Evolutionary conservation across 73 alveolate genomes (phyloP), one percentile per base, ranked within the genome.

Genomic region (Blepharisma stoltei): DNA sequence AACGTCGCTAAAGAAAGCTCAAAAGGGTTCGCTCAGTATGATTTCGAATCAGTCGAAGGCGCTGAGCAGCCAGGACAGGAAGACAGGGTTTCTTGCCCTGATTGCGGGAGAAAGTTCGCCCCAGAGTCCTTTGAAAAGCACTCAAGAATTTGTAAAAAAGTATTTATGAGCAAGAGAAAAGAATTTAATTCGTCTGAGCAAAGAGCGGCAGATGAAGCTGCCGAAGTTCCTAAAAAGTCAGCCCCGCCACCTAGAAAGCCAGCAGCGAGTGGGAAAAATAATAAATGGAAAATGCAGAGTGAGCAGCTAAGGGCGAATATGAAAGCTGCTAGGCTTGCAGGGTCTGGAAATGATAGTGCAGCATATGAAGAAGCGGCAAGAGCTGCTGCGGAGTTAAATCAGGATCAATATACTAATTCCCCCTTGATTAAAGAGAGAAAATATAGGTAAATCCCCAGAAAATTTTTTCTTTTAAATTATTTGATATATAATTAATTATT

Each of bases 41-140:
- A 60, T 25, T 60, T 60, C 23, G 73, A 60, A 60, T n/a, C 46
- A 20, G 73, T 60, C 23, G 73, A 60, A 18, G 73, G 73, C 5
- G 73, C 45, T 14, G 23, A 20, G 14, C 73, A n/a, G 14, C 14
- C 14, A 14, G 38, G 3, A 8, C 38, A 60, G 3, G 73, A 60
- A 14, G 83, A 82, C 37, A 54, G 88, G 55, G 71, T 79, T 27
- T 91, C 81, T 55, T 91, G 97, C 54, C 95, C 92, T 48, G 87
- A 80, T 46, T 91, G 97, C 73, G 83, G 90, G 27, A 76, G 97
- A 66, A 83, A 80, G 71, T 91, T 91, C 81, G 78, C 75, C 55
- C 66, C 90, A 9, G 97, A 91, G 80, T 87, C 95, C 27, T 73
- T 73, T 54, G 88, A 82, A 48, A 91, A 89, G 76, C 97, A 91